Evolutionary conservation across 345 rosid species (phyloP).

Genomic region (Hypericum androsaemum): DNA sequence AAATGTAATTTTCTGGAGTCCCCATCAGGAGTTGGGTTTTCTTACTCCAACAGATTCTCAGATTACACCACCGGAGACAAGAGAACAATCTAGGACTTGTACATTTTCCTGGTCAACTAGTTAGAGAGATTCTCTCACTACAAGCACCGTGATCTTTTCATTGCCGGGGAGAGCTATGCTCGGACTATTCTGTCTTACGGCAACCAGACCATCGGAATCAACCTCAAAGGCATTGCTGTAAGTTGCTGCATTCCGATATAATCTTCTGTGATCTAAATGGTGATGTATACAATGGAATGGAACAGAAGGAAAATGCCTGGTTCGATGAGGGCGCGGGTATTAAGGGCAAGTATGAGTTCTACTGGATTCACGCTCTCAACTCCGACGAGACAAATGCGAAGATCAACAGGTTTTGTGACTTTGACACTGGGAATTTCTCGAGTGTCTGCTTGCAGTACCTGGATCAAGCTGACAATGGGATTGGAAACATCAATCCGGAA

Average conservation of each 20-base stretch:
- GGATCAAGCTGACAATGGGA: conserved; percentile 3
- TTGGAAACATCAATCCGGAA: conserved; percentile 19
- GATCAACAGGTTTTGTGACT: conserved; percentile 28
- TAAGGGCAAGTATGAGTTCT: conserved; percentile 29
- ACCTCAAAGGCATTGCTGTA: conserved; percentile 48
- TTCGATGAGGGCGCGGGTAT: conserved; percentile 15
- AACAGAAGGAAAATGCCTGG: conserved; percentile 48
- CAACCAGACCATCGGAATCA: conserved; percentile 22
- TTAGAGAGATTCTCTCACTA: conserved; percentile 35
- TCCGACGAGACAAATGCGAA: conserved; percentile 34
- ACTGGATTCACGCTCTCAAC: conserved; percentile 43
- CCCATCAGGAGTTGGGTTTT: conserved; percentile 42
- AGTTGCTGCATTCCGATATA: conserved; percentile 9
- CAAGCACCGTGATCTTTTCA: conserved; percentile 24
- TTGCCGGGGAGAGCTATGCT: conserved; percentile 43
- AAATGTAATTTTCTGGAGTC: conserved; percentile 44
- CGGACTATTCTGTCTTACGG: conserved; percentile 22
- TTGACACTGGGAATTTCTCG: conserved; percentile 9
- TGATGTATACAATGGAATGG: neutral
- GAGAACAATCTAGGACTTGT: conserved; percentile 36
- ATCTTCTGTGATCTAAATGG: neutral
- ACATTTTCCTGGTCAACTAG: conserved; percentile 37
- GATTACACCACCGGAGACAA: conserved; percentile 33
- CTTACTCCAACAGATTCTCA: conserved; percentile 37
- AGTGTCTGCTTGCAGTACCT: conserved; percentile 10